A percentile compares a stretch with the other conserved stretches of the same genome.
phyloP scores from a whole-genome alignment of 2,329 filamentous ascomycete genomes.

The Colletotrichum sp. region DNA sequence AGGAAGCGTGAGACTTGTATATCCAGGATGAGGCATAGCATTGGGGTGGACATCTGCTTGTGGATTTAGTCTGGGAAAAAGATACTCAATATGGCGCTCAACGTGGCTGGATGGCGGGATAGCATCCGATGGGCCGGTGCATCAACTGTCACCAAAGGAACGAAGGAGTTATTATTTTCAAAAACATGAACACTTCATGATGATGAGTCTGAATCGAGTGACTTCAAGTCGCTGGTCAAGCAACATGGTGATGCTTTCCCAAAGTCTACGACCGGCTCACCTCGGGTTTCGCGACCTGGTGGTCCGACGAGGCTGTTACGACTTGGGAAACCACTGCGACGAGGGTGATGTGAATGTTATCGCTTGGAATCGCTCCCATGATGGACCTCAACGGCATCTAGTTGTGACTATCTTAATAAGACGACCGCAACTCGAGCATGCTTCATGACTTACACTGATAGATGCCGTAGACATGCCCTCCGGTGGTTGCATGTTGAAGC shows the following conservation, averaged over 20 bases:
- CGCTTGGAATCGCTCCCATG: no score
- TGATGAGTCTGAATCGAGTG: neutral
- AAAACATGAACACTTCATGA: neutral
- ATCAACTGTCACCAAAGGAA: neutral
- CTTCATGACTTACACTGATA: no score
- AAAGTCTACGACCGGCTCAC: neutral
- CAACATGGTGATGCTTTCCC: neutral
- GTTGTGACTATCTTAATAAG: no score
- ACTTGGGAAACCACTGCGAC: no score
- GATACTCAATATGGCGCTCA: neutral
- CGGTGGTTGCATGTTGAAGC: neutral
- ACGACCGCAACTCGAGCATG: no score
- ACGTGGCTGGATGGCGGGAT: neutral
- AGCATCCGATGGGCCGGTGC: neutral
- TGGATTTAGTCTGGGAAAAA: neutral
- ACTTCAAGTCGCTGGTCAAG: neutral
- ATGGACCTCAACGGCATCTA: no score
- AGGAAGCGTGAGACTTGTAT: neutral
- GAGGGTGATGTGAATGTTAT: no score
- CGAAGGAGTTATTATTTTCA: neutral
- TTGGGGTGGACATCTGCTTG: neutral
- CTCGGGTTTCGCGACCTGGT: neutral
- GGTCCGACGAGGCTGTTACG: neutral
- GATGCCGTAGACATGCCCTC: neutral
- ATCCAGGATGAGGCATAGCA: fast-evolving